These are phyloP conservation scores for Lasiosphaeria miniovina DNA, from an alignment of 495 filamentous ascomycete genomes.

Conservation along the genomic window DNA sequence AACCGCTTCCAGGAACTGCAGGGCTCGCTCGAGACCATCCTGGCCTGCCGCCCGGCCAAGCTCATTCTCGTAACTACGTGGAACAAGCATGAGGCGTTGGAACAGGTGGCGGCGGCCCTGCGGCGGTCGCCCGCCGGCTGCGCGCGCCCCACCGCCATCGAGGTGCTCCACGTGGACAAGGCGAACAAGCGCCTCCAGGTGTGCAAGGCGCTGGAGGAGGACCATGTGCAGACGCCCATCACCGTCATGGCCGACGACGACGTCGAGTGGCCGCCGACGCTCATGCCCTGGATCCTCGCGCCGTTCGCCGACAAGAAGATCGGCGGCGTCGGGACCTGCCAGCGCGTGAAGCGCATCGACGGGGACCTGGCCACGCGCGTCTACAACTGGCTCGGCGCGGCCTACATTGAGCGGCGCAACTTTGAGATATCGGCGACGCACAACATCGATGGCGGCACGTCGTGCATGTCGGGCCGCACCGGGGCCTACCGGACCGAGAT, in stretches of 20 bases:
- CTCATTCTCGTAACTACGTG: slow-evolving; percentile 55
- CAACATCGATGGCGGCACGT: slow-evolving; percentile 79
- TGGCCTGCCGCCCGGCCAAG: slow-evolving; percentile 50
- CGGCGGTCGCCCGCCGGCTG: slow-evolving; percentile 16
- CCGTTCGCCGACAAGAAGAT: slow-evolving; percentile 75
- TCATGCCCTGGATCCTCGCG: slow-evolving; percentile 79
- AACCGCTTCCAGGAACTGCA: slow-evolving; percentile 52
- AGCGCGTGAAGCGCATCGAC: slow-evolving; percentile 66
- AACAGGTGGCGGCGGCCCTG: slow-evolving; percentile 42
- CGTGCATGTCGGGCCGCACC: slow-evolving; percentile 83
- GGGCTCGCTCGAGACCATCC: slow-evolving; percentile 51
- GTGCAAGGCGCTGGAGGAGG: slow-evolving; percentile 66
- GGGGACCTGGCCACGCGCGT: slow-evolving; percentile 56
- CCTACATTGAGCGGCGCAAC: slow-evolving; percentile 80
- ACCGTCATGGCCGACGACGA: slow-evolving; percentile 86
- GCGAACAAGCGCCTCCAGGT: slow-evolving; percentile 82
- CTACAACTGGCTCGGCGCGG: slow-evolving; percentile 76
- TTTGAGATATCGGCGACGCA: slow-evolving; percentile 88
- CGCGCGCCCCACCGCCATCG: slow-evolving; percentile 31
- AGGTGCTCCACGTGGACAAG: slow-evolving; percentile 42
- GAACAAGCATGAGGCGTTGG: slow-evolving; percentile 47
- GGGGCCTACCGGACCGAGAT: slow-evolving; percentile 80
- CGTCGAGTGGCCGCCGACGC: slow-evolving; percentile 73
- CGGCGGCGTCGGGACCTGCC: slow-evolving; percentile 80
- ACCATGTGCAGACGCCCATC: slow-evolving; percentile 65